Base-by-base conservation (phyloP, 1,284 basidiomycete species). In the Thecaphora thlaspeos region DNA sequence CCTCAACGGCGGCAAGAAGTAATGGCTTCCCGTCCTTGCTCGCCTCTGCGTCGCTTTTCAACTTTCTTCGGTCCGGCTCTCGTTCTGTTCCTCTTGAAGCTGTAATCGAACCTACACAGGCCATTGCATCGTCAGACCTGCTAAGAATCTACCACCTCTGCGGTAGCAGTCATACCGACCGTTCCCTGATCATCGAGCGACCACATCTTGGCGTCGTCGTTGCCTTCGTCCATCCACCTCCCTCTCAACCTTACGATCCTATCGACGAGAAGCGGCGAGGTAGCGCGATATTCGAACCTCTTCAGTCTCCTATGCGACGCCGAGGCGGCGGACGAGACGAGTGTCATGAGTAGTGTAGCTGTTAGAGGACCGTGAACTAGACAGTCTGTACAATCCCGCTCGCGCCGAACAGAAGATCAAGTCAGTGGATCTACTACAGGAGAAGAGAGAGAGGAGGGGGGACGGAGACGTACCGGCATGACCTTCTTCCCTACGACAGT, bases 281-380 rank as follows among this genome's bases (percentile, higher is more conserved):
- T 69, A 21, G 67, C 67, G 23, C 67, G 62, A 24, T 69, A 69
- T 21, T 66, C 55, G 40, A 69, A 62, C 34, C 22, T 46, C 19
- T 39, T 34, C 3, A 65, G 42, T 28, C 7, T 34, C 32, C 7
- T 5, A 28, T 28, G 7, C 26, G 26, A 28, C 7, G 26, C 26
- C n/a, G n/a, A n/a, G n/a, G 49, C 47, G 3, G 57, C 47, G 0
- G 50, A 40, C 0, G 46, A 50, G 11, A 55, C 30, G 30, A 66
- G 26, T 38, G 55, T 49, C 40, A 67, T 48, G 36, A 73, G 50
- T 48, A 73, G 37, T 21, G 60, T 57, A 7, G 70, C 48, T 18
- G 67, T 70, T 26, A 73, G 38, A 14, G 70, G 70, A 3, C 70
- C 70, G 41, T 73, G 70, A 2, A 73, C 70, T 5, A 70, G 61